These are phyloP conservation scores for Warburgia ugandensis DNA, from an alignment of 164 flowering plant species.

Conservation along the genomic window DNA sequence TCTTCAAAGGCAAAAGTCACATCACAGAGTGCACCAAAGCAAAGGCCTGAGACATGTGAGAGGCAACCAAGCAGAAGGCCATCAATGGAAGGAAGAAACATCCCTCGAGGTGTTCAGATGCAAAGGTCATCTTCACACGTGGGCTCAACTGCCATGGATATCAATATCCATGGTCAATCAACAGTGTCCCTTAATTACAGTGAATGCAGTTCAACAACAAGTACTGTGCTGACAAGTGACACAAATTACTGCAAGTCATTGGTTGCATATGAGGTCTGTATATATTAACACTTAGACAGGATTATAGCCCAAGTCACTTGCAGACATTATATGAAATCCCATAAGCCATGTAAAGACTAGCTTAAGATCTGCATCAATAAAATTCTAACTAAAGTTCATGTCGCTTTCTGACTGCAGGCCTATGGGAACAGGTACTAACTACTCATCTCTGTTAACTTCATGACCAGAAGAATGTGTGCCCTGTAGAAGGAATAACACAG, in stretches of 20 bases:
- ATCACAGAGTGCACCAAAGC: constrained; percentile 95
- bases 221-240: constrained; percentile 73
- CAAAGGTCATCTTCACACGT: constrained; percentile 88
- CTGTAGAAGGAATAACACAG: too few relatives aligned
- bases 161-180: constrained; percentile 73
- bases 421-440: constrained; percentile 35
- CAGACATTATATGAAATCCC: too few relatives aligned
- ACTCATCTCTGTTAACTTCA: too few relatives aligned
- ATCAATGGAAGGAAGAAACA: constrained; percentile 70
- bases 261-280: constrained; percentile 56
- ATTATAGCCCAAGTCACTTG: too few relatives aligned
- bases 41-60: constrained; percentile 64
- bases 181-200: constrained; percentile 63
- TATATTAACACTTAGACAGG: constrained; percentile 5
- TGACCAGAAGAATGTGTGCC: too few relatives aligned
- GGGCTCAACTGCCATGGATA: constrained; percentile 50
- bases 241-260: constrained; percentile 78
- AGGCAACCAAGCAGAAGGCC: constrained; percentile 58
- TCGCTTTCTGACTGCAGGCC: constrained; percentile 31
- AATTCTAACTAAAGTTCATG: background rate
- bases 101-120: constrained; percentile 71
- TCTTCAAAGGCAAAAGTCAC: constrained; percentile 82
- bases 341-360: background rate
- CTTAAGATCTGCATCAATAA: background rate
- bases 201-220: constrained; percentile 81